Evolutionary conservation across 2,329 filamentous ascomycete genomes (phyloP), one percentile per base, ranked within the genome.

Genomic region (Fusarium sp.): DNA sequence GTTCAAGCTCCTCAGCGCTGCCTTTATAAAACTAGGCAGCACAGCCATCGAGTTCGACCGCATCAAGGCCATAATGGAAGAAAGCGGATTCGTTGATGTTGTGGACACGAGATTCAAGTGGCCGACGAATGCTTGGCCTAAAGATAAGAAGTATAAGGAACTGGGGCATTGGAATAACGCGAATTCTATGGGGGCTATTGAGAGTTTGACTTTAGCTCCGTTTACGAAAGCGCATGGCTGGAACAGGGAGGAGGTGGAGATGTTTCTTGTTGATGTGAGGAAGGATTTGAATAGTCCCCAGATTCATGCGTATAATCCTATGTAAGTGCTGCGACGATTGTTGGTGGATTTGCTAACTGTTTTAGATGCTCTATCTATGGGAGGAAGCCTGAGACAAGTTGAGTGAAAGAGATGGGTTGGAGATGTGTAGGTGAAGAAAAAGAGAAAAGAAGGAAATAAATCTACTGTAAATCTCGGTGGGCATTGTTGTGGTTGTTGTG

Each of bases 301-400:
- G 8, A 40, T 70, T 6, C 69, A 72, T 46, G 62, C 69, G 0
- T 72, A 72, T 30, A 72, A 62, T 12, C 62, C 62, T 0, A 72
- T 72, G 69, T 71, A 12, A 29, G 27, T 29, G 10, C 10, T 24
- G 18, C 3, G 5, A 6, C 1, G 5, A 1, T 29, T 1, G 0
- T n/a, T 16, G 6, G 3, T 22, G 9, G 2, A 4, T 6, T 22
- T 29, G 13, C 58, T 63, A 12, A 63, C 11, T 4, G 2, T 29
- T 0, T 1, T 1, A 62, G 63, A 34, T 66, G 48, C 18, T 55
- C 34, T 0, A 66, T 66, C 2, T 27, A 22, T 51, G 63, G 29
- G 2, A 40, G 13, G 10, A 66, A 47, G 1, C 53, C 61, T 0
- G 5, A 40, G 4, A 22, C 22, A 22, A 22, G 4, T 22, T 22